Percentiles rank a stretch among this genome's conserved stretches.
Conservation (phyloP, 192 early-diverging fungal genomes). For the Allomyces arbusculus region DNA sequence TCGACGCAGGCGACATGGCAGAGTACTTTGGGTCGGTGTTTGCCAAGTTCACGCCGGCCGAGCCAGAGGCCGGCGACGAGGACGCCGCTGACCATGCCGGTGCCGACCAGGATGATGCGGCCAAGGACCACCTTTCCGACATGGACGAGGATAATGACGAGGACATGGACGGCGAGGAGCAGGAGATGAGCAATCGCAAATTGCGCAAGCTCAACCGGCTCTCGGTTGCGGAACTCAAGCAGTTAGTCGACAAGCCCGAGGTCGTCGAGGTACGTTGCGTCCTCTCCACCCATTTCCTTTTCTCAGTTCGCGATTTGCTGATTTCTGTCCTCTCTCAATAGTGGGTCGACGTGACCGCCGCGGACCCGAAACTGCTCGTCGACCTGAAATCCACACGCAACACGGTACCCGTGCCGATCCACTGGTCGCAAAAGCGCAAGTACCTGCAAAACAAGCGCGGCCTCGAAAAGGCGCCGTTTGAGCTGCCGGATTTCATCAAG, state of each 20-base stretch:
- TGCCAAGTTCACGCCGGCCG: constrained; percentile 11
- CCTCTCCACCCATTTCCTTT: neutral
- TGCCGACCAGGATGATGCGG: neutral
- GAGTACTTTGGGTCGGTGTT: constrained; percentile 20
- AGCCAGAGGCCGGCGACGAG: neutral
- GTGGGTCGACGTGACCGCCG: constrained; percentile 82
- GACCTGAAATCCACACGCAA: constrained; percentile 79
- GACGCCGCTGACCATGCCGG: constrained; percentile 2
- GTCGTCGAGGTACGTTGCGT: constrained; percentile 59
- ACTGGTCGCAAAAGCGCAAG: constrained; percentile 93
- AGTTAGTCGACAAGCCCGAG: constrained; percentile 73
- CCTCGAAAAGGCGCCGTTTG: constrained; percentile 85
- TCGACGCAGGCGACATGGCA: constrained; percentile 4
- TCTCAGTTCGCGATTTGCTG: neutral
- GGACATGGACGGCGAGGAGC: constrained; percentile 7
- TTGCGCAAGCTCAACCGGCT: constrained; percentile 34
- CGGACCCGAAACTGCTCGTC: constrained; percentile 75
- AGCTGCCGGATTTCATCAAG: constrained; percentile 92
- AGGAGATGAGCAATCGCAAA: constrained; percentile 5
- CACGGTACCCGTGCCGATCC: constrained; percentile 80
- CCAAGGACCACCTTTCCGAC: neutral
- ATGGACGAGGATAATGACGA: constrained; percentile 12
- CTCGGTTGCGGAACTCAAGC: constrained; percentile 80
- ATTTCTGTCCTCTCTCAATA: neutral
- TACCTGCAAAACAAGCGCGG: constrained; percentile 93